A percentile compares a stretch with the other conserved stretches of the same genome.
Conservation (phyloP, 768 basidiomycete species). For the Boletus pseudo-olivaceus region DNA sequence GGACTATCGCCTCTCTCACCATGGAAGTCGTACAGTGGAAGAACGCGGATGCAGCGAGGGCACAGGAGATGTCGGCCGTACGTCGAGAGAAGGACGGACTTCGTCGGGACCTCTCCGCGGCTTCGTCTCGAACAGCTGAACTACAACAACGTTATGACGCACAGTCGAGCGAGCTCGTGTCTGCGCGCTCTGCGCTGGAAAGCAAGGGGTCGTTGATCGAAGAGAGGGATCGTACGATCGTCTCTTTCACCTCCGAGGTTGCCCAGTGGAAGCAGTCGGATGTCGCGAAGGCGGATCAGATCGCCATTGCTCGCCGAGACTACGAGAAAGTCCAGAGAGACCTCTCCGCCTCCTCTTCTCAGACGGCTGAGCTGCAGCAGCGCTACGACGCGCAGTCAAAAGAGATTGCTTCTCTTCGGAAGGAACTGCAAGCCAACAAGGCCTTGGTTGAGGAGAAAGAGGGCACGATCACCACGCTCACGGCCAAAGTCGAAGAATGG, state of each 20-base stretch:
- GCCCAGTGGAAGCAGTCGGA: not conserved
- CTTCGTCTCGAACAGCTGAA: not conserved
- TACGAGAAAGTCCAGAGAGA: not conserved
- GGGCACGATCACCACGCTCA: not conserved
- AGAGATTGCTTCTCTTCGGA: not conserved
- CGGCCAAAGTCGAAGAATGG: not conserved
- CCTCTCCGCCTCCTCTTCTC: not conserved
- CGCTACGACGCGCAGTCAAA: not conserved
- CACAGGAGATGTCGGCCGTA: too few species aligned
- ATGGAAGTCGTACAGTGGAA: not conserved
- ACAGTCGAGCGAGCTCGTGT: not conserved
- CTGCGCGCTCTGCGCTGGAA: not conserved
- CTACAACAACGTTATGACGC: not conserved
- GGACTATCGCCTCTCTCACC: not conserved
- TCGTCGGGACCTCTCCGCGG: not conserved
- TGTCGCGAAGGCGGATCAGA: not conserved
- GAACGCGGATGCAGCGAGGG: not conserved
- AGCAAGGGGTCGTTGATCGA: not conserved
- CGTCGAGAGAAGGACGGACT: not conserved
- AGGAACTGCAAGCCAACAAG: not conserved
- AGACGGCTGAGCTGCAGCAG: not conserved
- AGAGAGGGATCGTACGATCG: conserved; percentile 1
- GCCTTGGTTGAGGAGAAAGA: not conserved
- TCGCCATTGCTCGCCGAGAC: too few species aligned
- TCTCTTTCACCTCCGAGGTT: not conserved